Evolutionary conservation across 305 asterid species (phyloP).

Genomic region (Salvia sclarea): DNA sequence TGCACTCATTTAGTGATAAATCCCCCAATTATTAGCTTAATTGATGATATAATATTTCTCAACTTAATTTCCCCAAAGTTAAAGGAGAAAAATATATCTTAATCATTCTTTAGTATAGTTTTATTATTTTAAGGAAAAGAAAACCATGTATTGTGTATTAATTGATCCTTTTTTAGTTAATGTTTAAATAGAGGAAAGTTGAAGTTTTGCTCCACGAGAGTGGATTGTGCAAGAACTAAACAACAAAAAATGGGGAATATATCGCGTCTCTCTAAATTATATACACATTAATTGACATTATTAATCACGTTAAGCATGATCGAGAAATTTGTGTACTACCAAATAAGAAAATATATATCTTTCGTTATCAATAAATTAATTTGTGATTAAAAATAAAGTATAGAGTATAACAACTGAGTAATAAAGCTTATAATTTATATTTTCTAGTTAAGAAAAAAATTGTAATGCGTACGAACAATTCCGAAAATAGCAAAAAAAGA

Average conservation of each 20-base stretch:
- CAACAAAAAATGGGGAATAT: too few species aligned
- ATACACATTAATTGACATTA: too few species aligned
- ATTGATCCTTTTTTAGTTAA: not conserved
- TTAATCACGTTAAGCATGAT: too few species aligned
- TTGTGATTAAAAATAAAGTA: too few species aligned
- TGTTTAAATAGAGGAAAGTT: too few species aligned
- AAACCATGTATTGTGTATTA: not conserved
- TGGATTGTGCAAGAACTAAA: too few species aligned
- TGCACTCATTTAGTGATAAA: slow-evolving; percentile 34
- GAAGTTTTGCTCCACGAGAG: too few species aligned
- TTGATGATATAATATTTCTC: not conserved
- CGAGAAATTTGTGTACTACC: too few species aligned
- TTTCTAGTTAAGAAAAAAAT: not conserved
- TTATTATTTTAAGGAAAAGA: not conserved
- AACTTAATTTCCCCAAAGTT: not conserved
- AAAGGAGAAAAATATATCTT: not conserved
- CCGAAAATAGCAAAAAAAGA: not conserved
- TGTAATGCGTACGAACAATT: not conserved
- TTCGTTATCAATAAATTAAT: not conserved
- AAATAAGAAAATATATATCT: too few species aligned
- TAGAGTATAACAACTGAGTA: too few species aligned
- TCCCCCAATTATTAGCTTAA: slow-evolving; percentile 31
- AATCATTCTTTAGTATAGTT: not conserved
- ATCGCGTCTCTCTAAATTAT: too few species aligned
- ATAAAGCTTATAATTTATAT: not conserved